Conservation (phyloP, 1,139 yeast genomes). For the Sugiyamaella japonica region DNA sequence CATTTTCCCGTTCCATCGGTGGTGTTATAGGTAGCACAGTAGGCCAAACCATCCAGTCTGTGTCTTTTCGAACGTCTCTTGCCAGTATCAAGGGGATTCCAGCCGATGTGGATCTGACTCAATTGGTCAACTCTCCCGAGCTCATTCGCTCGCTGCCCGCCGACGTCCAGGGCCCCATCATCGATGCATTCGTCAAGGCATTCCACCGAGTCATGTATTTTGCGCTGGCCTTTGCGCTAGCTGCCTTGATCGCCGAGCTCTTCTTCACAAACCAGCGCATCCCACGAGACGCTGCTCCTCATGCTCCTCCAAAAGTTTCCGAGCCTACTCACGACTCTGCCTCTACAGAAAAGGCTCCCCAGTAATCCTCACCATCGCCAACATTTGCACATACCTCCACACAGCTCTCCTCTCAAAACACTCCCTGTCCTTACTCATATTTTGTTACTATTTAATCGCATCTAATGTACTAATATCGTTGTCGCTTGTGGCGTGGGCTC, state of each 20-base stretch:
- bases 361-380: background rate
- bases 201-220: slow-evolving; percentile 31
- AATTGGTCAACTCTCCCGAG: slow-evolving; percentile 29
- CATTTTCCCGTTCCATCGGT: slow-evolving; percentile 51
- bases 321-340: too few species aligned
- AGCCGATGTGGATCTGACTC: slow-evolving; percentile 15
- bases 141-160: slow-evolving; percentile 25
- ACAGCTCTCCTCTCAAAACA: background rate
- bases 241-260: slow-evolving; percentile 23
- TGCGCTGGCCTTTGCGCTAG: slow-evolving; percentile 26
- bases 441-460: background rate
- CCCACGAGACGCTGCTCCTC: slow-evolving; percentile 16
- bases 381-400: too few species aligned
- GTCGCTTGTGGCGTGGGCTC: too few species aligned
- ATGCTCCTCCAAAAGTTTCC: slow-evolving; percentile 4
- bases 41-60: slow-evolving; percentile 51
- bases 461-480: background rate
- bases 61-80: slow-evolving; percentile 30
- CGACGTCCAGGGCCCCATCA: slow-evolving; percentile 19
- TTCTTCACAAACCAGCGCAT: slow-evolving; percentile 30
- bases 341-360: background rate
- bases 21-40: slow-evolving; percentile 52
- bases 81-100: slow-evolving; percentile 20
- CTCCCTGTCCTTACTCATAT: background rate
- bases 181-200: slow-evolving; percentile 30